These are phyloP conservation scores for Rhinocladiella mackenziei DNA, from an alignment of 2,329 filamentous ascomycete species.

Conservation along the genomic window DNA sequence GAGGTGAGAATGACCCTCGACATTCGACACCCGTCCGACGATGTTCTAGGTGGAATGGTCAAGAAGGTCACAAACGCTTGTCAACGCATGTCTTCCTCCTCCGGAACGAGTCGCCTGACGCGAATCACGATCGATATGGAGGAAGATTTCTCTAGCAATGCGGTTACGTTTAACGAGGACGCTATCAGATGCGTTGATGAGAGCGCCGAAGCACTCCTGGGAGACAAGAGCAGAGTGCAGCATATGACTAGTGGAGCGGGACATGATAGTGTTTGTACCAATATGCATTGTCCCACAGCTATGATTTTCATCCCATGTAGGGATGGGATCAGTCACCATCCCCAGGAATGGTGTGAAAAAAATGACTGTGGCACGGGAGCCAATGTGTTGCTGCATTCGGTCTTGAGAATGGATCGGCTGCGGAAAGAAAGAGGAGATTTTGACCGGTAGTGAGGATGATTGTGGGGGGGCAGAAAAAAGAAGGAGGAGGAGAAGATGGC, in stretches of 20 bases:
- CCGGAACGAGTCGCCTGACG: constrained; percentile 42
- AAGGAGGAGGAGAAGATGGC: background rate
- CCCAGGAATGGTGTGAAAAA: constrained; percentile 57
- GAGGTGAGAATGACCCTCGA: constrained; percentile 44
- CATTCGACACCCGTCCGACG: constrained; percentile 23
- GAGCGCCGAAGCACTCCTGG: constrained; percentile 55
- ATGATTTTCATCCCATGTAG: constrained; percentile 66
- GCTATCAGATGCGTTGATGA: constrained; percentile 63
- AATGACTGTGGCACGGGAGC: constrained; percentile 49
- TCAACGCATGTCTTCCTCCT: constrained; percentile 55
- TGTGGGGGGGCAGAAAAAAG: background rate
- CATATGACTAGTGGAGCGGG: constrained; percentile 62
- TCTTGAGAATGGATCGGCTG: constrained; percentile 43
- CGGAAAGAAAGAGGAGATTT: constrained; percentile 20
- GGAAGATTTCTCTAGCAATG: constrained; percentile 41
- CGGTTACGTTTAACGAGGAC: constrained; percentile 61
- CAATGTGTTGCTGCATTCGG: constrained; percentile 27
- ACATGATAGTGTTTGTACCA: constrained; percentile 62
- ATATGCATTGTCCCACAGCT: constrained; percentile 56
- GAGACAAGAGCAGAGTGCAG: constrained; percentile 44
- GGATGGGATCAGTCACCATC: constrained; percentile 62
- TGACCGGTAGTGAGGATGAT: constrained; percentile 5
- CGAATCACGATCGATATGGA: constrained; percentile 14
- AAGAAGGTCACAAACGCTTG: constrained; percentile 6
- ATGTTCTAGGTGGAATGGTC: constrained; percentile 17